Percentiles rank a stretch among this genome's conserved stretches.
These are phyloP conservation scores for Corynespora cassiicola DNA, from an alignment of 2,329 filamentous ascomycete genomes.

Conservation along the genomic window DNA sequence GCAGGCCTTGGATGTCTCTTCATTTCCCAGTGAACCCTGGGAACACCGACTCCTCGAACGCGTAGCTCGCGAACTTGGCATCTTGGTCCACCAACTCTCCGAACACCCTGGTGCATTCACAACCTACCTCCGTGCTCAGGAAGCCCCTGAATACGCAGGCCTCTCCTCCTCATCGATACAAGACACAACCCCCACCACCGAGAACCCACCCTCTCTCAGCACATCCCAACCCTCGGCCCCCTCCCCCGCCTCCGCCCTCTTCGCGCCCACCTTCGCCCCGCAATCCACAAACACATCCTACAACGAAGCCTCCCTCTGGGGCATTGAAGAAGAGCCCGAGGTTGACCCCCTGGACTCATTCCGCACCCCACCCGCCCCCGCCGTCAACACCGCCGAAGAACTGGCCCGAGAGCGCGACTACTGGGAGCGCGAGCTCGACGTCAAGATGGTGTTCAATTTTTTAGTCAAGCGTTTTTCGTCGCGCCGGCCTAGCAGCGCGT, in stretches of 20 bases:
- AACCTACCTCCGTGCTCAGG: slow-evolving; percentile 70
- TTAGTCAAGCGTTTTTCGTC: slow-evolving; percentile 46
- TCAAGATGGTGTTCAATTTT: slow-evolving; percentile 87
- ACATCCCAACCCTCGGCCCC: slow-evolving; percentile 36
- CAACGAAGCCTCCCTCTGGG: slow-evolving; percentile 67
- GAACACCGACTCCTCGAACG: slow-evolving; percentile 81
- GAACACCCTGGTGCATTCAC: slow-evolving; percentile 89
- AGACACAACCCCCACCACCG: slow-evolving; percentile 22
- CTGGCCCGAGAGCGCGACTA: slow-evolving; percentile 69
- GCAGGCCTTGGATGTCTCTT: slow-evolving; percentile 34
- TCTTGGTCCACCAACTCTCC: slow-evolving; percentile 81
- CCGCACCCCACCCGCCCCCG: slow-evolving; percentile 20
- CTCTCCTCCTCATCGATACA: slow-evolving; percentile 66
- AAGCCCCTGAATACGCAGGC: slow-evolving; percentile 76
- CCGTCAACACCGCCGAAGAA: slow-evolving; percentile 33
- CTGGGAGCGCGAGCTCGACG: slow-evolving; percentile 92
- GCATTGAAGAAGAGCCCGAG: slow-evolving; percentile 66
- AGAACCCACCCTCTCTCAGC: slow-evolving; percentile 27
- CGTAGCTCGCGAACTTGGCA: slow-evolving; percentile 84
- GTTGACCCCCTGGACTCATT: slow-evolving; percentile 54
- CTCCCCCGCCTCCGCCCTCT: slow-evolving; percentile 50
- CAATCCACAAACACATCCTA: slow-evolving; percentile 40
- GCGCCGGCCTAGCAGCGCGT: slow-evolving; percentile 35
- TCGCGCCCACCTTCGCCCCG: slow-evolving; percentile 55
- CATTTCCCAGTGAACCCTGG: slow-evolving; percentile 60